Conservation (phyloP, 768 basidiomycete species). For the Botryobasidium botryosum region DNA sequence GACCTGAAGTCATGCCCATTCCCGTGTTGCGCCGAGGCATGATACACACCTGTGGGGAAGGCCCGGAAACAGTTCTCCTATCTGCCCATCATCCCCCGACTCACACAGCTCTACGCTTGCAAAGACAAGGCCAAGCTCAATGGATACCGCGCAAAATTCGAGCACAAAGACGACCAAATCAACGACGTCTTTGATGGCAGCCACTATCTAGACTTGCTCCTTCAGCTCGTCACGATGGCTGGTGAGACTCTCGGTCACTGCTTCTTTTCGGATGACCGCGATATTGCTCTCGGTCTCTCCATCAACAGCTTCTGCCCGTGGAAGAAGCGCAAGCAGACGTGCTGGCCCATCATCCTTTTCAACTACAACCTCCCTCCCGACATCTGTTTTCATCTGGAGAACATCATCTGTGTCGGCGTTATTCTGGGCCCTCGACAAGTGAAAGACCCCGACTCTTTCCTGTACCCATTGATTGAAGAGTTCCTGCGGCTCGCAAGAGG, state of each 20-base stretch:
- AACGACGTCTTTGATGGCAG: conserved; percentile 24
- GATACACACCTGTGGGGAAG: conserved; percentile 13
- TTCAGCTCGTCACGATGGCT: conserved; percentile 17
- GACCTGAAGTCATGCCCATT: conserved; percentile 20
- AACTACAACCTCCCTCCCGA: conserved; percentile 30
- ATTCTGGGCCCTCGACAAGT: conserved; percentile 32
- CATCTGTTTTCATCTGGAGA: conserved; percentile 20
- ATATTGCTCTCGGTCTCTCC: conserved; percentile 29
- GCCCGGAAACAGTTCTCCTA: conserved; percentile 22
- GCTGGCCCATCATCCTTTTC: conserved; percentile 27
- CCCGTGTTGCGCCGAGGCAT: conserved; percentile 21
- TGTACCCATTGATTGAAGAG: conserved; percentile 24
- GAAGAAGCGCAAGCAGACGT: conserved; percentile 19
- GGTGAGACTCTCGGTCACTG: conserved; percentile 14
- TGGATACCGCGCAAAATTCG: conserved; percentile 19
- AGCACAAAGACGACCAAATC: conserved; percentile 13
- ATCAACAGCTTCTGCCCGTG: conserved; percentile 29
- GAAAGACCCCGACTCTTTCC: conserved; percentile 25
- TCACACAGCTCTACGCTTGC: conserved; percentile 17
- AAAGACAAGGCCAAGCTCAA: conserved; percentile 15
- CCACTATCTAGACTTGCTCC: conserved; percentile 18
- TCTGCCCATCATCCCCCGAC: conserved; percentile 25
- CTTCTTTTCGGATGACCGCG: conserved; percentile 25
- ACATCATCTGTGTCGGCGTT: conserved; percentile 26
- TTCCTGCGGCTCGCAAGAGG: conserved; percentile 22